phyloP scores from a whole-genome alignment of 129 eudicot genomes.

The Pseudognaphalium luteoalbum region DNA sequence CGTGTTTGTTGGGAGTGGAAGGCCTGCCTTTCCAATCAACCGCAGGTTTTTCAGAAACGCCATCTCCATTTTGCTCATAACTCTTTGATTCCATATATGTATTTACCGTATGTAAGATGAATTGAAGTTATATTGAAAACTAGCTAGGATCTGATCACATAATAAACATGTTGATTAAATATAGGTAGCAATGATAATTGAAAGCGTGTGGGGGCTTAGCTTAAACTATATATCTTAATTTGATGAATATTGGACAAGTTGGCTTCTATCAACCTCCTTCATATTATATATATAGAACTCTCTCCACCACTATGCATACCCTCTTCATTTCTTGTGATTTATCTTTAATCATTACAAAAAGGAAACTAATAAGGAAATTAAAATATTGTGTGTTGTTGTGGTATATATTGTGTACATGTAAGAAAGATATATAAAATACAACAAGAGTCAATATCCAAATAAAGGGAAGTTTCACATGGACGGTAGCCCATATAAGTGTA shows the following conservation, averaged over 20 bases:
- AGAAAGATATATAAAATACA: background rate
- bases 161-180: conserved; percentile 20
- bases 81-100: conserved; percentile 21
- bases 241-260: conserved; percentile 34
- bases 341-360: background rate
- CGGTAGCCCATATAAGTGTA: conserved; percentile 2
- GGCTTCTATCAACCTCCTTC: conserved; percentile 29
- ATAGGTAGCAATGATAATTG: conserved; percentile 13
- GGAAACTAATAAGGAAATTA: background rate
- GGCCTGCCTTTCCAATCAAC: conserved; percentile 94
- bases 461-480: conserved; percentile 21
- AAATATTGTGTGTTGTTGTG: background rate
- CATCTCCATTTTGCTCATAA: conserved; percentile 33
- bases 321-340: conserved; percentile 18
- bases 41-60: conserved; percentile 36
- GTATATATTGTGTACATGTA: background rate
- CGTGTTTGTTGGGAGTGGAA: conserved; percentile 63
- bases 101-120: conserved; percentile 11
- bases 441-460: conserved; percentile 1
- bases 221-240: conserved; percentile 20
- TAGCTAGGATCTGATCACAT: conserved; percentile 13
- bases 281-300: conserved; percentile 39
- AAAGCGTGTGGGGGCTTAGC: conserved; percentile 33
- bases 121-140: conserved; percentile 19
- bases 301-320: conserved; percentile 24